Percentiles rank a stretch among this genome's conserved stretches.
Evolutionary conservation across 139 green algal species (phyloP).

Genomic region (Ettlia oleoabundans): DNA sequence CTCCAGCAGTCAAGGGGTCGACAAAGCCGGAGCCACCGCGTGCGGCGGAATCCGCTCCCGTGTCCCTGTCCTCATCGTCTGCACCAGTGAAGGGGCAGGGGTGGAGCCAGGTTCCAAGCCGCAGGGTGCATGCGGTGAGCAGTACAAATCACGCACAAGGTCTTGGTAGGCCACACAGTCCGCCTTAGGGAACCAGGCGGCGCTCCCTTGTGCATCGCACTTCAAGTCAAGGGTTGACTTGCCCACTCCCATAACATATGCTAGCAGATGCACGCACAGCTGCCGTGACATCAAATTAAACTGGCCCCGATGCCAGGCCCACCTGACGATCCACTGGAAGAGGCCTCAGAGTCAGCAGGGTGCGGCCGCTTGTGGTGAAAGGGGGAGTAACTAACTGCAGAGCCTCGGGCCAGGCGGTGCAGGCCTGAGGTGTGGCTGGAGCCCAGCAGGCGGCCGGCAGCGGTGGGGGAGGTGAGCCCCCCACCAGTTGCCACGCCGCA

Average conservation of each 20-base stretch:
- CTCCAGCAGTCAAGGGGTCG: background rate
- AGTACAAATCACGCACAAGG: too few relatives aligned
- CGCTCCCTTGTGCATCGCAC: too few relatives aligned
- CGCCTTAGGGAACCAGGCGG: too few relatives aligned
- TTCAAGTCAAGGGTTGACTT: too few relatives aligned
- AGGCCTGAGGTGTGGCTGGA: constrained; percentile 24
- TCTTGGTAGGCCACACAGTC: too few relatives aligned
- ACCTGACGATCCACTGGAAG: constrained; percentile 14
- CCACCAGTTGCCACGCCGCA: background rate
- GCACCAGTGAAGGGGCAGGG: too few relatives aligned
- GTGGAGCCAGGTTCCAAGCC: too few relatives aligned
- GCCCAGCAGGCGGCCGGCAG: background rate
- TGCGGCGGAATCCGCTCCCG: constrained; percentile 2
- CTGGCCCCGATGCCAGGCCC: too few relatives aligned
- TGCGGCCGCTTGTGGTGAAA: constrained; percentile 30
- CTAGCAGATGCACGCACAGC: too few relatives aligned
- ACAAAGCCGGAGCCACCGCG: background rate
- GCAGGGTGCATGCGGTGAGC: too few relatives aligned
- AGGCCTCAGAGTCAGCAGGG: constrained; percentile 11
- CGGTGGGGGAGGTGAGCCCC: background rate
- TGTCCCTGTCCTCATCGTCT: constrained; percentile 12
- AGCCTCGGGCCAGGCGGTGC: constrained; percentile 38
- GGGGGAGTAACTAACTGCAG: constrained; percentile 24
- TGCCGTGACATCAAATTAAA: too few relatives aligned
- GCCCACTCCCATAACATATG: too few relatives aligned